Evolutionary conservation across 2,329 filamentous ascomycete genomes (phyloP).

Genomic region (Chrysosporium queenslandicum): DNA sequence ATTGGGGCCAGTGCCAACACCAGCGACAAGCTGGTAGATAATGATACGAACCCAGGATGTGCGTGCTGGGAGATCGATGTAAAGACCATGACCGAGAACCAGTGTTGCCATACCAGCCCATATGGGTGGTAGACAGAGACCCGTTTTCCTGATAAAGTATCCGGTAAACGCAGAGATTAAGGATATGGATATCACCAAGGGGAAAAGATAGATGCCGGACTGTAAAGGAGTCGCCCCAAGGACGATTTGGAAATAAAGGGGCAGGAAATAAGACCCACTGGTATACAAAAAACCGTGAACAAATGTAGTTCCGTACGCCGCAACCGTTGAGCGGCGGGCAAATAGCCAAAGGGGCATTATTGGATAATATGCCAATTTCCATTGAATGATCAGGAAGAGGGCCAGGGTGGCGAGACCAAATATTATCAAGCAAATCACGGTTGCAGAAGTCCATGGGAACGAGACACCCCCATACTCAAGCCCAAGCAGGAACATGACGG

Average conservation of each 20-base stretch:
- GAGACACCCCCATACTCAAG: slow-evolving; percentile 72
- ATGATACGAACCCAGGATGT: slow-evolving; percentile 44
- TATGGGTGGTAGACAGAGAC: slow-evolving; percentile 49
- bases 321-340: too few species aligned
- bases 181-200: slow-evolving; percentile 58
- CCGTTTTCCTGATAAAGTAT: slow-evolving; percentile 64
- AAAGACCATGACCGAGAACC: slow-evolving; percentile 56
- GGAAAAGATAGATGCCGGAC: slow-evolving; percentile 64
- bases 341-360: slow-evolving; percentile 69
- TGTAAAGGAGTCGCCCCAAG: slow-evolving; percentile 58
- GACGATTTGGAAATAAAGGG: slow-evolving; percentile 74
- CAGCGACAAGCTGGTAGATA: slow-evolving; percentile 49
- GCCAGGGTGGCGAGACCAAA: slow-evolving; percentile 56
- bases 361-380: slow-evolving; percentile 62
- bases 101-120: slow-evolving; percentile 48
- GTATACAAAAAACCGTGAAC: slow-evolving; percentile 63
- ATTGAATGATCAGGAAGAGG: slow-evolving; percentile 64
- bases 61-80: slow-evolving; percentile 48
- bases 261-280: slow-evolving; percentile 63
- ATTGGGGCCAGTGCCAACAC: slow-evolving; percentile 53
- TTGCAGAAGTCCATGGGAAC: slow-evolving; percentile 64
- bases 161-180: slow-evolving; percentile 51
- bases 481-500: slow-evolving; percentile 76
- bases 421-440: slow-evolving; percentile 65
- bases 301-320: slow-evolving; percentile 53